Evolutionary conservation across 139 green algal genomes (phyloP).

Genomic region (Astrephomene gubernaculifera): DNA sequence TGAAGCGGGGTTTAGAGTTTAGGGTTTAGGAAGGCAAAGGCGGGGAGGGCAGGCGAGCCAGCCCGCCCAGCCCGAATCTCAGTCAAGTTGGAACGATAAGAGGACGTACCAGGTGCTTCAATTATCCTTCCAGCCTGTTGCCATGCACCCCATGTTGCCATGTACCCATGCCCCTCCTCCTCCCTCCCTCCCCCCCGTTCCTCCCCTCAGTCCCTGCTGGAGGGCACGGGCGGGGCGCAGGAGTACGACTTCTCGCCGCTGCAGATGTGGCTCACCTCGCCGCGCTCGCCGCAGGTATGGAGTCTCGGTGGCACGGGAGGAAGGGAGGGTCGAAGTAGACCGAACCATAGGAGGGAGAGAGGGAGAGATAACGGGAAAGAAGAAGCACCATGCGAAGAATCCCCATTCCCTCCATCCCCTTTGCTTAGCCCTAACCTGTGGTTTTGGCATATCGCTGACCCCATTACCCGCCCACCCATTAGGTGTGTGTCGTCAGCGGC

Average conservation of each 20-base stretch:
- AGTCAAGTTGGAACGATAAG: no score
- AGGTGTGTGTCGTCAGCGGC: conserved; percentile 42
- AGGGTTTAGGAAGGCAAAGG: no score
- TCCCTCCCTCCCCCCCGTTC: neutral
- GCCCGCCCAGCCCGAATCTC: neutral
- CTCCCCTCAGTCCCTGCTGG: conserved; percentile 19
- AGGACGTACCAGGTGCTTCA: no score
- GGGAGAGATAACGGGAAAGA: no score
- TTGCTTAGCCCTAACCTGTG: no score
- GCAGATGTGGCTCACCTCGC: conserved; percentile 41
- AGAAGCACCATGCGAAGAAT: no score
- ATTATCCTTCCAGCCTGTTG: no score
- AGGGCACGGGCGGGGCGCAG: conserved; percentile 24
- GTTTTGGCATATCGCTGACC: no score
- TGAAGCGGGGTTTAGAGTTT: no score
- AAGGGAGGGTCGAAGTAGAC: neutral
- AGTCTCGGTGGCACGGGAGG: neutral
- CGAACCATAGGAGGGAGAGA: no score
- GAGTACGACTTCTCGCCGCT: conserved; percentile 48
- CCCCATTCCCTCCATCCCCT: no score
- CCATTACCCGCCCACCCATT: no score
- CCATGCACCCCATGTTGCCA: neutral
- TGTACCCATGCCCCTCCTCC: neutral
- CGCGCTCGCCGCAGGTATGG: conserved; percentile 25
- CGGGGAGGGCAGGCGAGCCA: neutral